A percentile compares a stretch with the other conserved stretches of the same genome.
phyloP scores from a whole-genome alignment of 2,329 filamentous ascomycete genomes.

The Cytospora piceae region DNA sequence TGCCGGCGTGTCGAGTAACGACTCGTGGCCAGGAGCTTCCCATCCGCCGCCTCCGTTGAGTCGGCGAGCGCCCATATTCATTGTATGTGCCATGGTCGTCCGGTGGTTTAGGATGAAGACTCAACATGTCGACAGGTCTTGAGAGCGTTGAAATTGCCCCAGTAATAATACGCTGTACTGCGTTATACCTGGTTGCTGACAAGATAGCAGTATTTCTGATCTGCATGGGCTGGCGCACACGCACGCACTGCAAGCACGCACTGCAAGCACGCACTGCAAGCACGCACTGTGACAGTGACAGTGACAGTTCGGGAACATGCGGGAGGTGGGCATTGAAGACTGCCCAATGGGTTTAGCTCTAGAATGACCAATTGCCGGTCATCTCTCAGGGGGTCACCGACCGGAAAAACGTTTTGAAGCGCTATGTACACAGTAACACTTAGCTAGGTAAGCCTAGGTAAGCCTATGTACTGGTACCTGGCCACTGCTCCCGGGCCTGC shows the following conservation, averaged over 20 bases:
- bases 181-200: no score
- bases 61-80: not conserved
- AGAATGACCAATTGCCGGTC: not conserved
- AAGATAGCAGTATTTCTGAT: not conserved
- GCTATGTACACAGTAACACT: not conserved
- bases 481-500: not conserved
- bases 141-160: not conserved
- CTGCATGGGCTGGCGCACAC: no score
- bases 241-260: not conserved
- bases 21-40: conserved; percentile 28
- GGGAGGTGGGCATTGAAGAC: not conserved
- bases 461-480: not conserved
- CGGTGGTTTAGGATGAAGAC: not conserved
- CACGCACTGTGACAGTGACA: not conserved
- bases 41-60: conserved; percentile 10
- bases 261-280: not conserved
- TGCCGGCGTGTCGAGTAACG: conserved; percentile 21
- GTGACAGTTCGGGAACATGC: conserved; percentile 1
- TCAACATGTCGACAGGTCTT: not conserved
- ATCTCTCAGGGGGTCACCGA: not conserved
- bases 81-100: not conserved
- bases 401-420: not conserved
- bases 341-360: not conserved
- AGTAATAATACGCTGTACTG: not conserved
- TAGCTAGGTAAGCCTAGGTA: not conserved